phyloP scores from a whole-genome alignment of 2,329 filamentous ascomycete genomes.

The Hymenoscyphus linearis region DNA sequence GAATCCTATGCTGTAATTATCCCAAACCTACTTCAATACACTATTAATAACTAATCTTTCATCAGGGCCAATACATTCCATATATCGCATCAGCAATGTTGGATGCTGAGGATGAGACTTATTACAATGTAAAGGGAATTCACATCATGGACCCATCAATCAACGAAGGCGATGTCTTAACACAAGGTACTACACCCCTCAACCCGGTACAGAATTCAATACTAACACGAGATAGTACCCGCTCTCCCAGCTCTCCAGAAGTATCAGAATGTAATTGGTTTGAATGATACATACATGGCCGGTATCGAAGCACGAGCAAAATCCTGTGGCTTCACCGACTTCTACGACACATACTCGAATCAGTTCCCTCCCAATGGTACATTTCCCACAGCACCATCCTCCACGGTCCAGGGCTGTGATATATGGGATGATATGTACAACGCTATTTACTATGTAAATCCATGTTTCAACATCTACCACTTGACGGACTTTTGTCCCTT shows the following conservation, averaged over 20 bases:
- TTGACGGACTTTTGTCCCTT: slow-evolving; percentile 44
- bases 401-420: slow-evolving; percentile 18
- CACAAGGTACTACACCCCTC: slow-evolving; percentile 12
- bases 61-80: slow-evolving; percentile 40
- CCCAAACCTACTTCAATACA: too few species aligned
- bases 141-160: slow-evolving; percentile 58
- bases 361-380: slow-evolving; percentile 52
- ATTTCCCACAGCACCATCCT: slow-evolving; percentile 38
- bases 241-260: slow-evolving; percentile 46
- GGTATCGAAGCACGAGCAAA: slow-evolving; percentile 41
- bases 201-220: background rate
- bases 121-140: slow-evolving; percentile 54
- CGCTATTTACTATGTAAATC: slow-evolving; percentile 48
- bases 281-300: slow-evolving; percentile 46
- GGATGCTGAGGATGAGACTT: slow-evolving; percentile 43
- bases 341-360: slow-evolving; percentile 42
- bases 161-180: slow-evolving; percentile 30
- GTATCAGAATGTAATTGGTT: slow-evolving; percentile 44
- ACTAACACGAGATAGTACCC: slow-evolving; percentile 26
- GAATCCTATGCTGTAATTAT: slow-evolving; percentile 49
- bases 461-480: slow-evolving; percentile 60
- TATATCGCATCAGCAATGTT: slow-evolving; percentile 48
- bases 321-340: slow-evolving; percentile 48
- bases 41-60: too few species aligned
- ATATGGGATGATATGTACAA: slow-evolving; percentile 39